A percentile compares a stretch with the other conserved stretches of the same genome.
Evolutionary conservation across 2,329 filamentous ascomycete species (phyloP).

Genomic region (Trichoderma asperellum): DNA sequence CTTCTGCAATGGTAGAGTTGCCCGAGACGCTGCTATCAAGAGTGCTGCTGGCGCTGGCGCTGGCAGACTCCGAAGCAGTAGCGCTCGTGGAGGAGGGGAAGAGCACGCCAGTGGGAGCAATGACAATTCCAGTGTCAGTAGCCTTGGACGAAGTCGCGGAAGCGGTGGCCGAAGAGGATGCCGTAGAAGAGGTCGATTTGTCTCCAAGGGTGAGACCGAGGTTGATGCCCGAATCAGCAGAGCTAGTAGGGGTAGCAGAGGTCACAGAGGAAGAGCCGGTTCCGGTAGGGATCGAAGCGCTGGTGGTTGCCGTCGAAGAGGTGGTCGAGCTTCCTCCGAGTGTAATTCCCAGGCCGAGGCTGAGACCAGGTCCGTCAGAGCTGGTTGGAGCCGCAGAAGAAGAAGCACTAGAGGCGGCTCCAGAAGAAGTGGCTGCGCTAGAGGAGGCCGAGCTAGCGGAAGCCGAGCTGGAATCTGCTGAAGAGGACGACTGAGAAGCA

Average conservation of each 20-base stretch:
- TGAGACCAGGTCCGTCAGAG: not conserved
- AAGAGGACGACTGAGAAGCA: not conserved
- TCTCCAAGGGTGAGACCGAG: not conserved
- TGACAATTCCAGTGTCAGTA: conserved; percentile 32
- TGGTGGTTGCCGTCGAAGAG: not conserved
- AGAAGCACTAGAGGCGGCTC: not conserved
- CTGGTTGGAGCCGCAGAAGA: not conserved
- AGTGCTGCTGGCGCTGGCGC: not conserved
- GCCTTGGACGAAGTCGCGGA: conserved; percentile 14
- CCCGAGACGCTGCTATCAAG: not conserved
- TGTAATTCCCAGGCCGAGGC: not conserved
- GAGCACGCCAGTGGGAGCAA: conserved; percentile 38
- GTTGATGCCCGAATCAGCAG: not conserved
- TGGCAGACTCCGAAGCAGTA: conserved; percentile 9
- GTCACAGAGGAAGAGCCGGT: not conserved
- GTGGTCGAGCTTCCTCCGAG: not conserved
- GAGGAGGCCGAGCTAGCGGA: not conserved
- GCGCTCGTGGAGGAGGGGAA: conserved; percentile 7
- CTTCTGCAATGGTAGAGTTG: conserved; percentile 1
- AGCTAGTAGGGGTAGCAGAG: not conserved
- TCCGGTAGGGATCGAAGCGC: not conserved
- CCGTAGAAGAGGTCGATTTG: not conserved
- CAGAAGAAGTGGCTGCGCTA: not conserved
- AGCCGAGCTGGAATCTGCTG: not conserved
- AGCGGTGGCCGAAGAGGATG: conserved; percentile 16